Evolutionary conservation across 768 basidiomycete species (phyloP).

Genomic region (Pisolithus albus): DNA sequence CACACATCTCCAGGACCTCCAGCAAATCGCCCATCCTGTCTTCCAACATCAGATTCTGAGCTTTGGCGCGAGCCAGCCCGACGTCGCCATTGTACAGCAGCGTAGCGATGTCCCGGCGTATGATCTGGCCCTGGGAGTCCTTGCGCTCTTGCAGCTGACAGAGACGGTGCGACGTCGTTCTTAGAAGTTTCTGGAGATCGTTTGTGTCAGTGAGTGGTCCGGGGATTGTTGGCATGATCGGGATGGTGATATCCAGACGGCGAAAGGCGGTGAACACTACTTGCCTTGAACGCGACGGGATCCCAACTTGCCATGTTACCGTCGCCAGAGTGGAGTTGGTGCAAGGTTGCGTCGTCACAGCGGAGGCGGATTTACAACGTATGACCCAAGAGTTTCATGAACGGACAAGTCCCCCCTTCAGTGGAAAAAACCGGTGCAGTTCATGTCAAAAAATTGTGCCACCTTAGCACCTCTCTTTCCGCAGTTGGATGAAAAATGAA

Average conservation of each 20-base stretch:
- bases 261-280: not conserved
- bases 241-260: not conserved
- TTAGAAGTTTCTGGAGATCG: conserved; percentile 48
- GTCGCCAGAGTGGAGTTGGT: not conserved
- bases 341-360: not conserved
- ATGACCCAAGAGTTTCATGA: not conserved
- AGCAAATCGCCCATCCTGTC: conserved; percentile 57
- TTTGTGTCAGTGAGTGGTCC: not conserved
- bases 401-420: not conserved
- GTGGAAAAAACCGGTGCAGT: not conserved
- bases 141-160: conserved; percentile 66
- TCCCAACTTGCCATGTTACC: conserved; percentile 24
- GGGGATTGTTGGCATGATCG: not conserved
- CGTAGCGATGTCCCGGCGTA: conserved; percentile 61
- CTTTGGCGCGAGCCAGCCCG: conserved; percentile 63
- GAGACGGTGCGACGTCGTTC: conserved; percentile 55
- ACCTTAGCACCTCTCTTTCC: not conserved
- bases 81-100: conserved; percentile 56
- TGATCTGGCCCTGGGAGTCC: conserved; percentile 56
- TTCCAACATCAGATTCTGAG: conserved; percentile 57
- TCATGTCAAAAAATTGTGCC: not conserved
- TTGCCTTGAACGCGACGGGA: conserved; percentile 25
- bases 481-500: not conserved
- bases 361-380: not conserved
- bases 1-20: conserved; percentile 58